Base-by-base conservation (phyloP, 73 alveolate genomes). In the Uronychia setigera region DNA sequence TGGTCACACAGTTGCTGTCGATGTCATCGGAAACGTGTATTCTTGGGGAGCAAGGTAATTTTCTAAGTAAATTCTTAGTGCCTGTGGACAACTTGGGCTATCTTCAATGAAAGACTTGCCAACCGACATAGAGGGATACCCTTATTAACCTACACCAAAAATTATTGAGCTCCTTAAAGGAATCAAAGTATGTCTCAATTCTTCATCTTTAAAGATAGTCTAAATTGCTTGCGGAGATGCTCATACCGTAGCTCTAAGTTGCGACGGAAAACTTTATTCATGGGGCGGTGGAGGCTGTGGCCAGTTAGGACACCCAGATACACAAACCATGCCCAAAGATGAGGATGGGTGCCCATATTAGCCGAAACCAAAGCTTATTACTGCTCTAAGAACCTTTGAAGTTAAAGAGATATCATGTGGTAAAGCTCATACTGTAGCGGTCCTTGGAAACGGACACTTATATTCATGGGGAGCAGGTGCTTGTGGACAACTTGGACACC, bases 261-360 rank as follows among this genome's bases (percentile, higher is more conserved):
- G 89, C 28, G 98, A 96, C 80, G 99, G 99, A 46, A 90, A 87
- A 74, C 88, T 96, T 9, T 95, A 94, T 84, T 84, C 97, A 32
- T 88, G 99, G 98, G 98, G 99, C 0, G 99, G 98, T 1, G 99
- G 98, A 26, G 99, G 99, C 5, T 96, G 99, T 34, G 99, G 99
- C 9, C 97, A 96, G 84, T 89, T 96, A 32, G 99, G 99, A 0
- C 98, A 95, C 89, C 96, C 98, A 26, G 99, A 95, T 87, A 95
- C 99, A 0, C 81, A 92, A 29, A 80, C 93, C 59, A 95, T 95
- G 99, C 96, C 95, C 28, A 91, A 91, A 76, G 98, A 93, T 83
- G 94, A 80, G 58, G 99, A 95, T 76, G 98, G 98, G 26, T 95
- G 99, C 82, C 99, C 99, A 25, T 95, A 88, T 80, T 93, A 95